phyloP scores from a whole-genome alignment of 495 filamentous ascomycete genomes.

The Daldinia decipiens region DNA sequence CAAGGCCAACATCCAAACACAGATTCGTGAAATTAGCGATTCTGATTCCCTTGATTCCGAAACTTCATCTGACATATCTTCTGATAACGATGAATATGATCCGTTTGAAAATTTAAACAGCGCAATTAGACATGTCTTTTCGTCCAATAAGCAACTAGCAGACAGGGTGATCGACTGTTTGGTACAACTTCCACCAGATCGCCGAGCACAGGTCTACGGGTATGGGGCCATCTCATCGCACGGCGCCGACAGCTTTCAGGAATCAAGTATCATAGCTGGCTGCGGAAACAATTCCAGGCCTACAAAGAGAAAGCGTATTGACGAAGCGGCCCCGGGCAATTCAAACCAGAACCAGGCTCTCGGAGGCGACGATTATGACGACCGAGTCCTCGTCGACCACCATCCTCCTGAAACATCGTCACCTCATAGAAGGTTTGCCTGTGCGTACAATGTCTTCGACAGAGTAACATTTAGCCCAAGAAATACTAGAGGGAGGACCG shows the following conservation, averaged over 20 bases:
- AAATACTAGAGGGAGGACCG: slow-evolving; percentile 1
- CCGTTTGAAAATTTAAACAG: slow-evolving; percentile 10
- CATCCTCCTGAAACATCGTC: not conserved
- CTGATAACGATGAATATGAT: slow-evolving; percentile 14
- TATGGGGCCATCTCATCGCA: not conserved
- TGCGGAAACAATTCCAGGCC: not conserved
- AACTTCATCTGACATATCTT: slow-evolving; percentile 11
- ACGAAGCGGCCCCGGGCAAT: not conserved
- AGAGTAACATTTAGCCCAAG: slow-evolving; percentile 11
- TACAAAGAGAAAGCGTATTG: not conserved
- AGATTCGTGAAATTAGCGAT: not conserved
- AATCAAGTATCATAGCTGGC: not conserved
- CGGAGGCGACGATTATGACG: slow-evolving; percentile 10
- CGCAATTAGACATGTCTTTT: slow-evolving; percentile 15
- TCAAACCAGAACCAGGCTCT: not conserved
- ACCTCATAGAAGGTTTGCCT: slow-evolving; percentile 19
- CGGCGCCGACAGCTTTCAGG: not conserved
- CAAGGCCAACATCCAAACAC: not conserved
- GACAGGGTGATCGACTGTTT: slow-evolving; percentile 13
- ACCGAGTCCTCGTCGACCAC: slow-evolving; percentile 6
- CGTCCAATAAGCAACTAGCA: slow-evolving; percentile 1
- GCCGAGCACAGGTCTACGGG: slow-evolving; percentile 12
- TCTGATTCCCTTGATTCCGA: slow-evolving; percentile 6
- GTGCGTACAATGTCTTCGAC: slow-evolving; percentile 20
- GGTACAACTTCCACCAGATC: slow-evolving; percentile 12